A percentile compares a stretch with the other conserved stretches of the same genome.
These are phyloP conservation scores for Pyrenochaeta sp. DNA, from an alignment of 2,329 filamentous ascomycete genomes.

Conservation along the genomic window DNA sequence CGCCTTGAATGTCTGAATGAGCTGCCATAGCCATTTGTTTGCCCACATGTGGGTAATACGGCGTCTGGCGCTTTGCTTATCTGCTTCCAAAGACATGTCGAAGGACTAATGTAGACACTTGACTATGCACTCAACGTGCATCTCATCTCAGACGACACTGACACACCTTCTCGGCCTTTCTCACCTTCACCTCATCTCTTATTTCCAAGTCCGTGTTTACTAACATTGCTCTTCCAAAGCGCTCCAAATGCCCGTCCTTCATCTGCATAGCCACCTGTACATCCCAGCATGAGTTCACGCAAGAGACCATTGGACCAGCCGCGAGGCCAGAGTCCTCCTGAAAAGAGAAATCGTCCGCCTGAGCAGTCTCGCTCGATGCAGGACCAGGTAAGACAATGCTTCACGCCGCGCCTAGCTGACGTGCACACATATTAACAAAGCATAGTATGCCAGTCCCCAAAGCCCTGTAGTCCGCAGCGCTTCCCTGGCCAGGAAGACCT, in stretches of 20 bases:
- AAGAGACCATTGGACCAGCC: constrained; percentile 24
- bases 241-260: background rate
- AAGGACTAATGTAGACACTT: too few relatives aligned
- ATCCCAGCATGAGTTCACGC: constrained; percentile 15
- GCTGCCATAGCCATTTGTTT: too few relatives aligned
- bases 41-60: too few relatives aligned
- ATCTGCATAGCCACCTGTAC: background rate
- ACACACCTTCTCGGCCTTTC: too few relatives aligned
- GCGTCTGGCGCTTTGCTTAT: too few relatives aligned
- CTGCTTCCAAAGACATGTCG: too few relatives aligned
- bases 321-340: constrained; percentile 28
- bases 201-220: too few relatives aligned
- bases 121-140: too few relatives aligned
- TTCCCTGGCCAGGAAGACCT: constrained; percentile 19
- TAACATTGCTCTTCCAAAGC: background rate
- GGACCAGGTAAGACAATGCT: constrained; percentile 15
- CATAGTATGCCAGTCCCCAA: constrained; percentile 16
- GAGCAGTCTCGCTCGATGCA: constrained; percentile 2
- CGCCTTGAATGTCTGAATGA: too few relatives aligned
- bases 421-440: background rate
- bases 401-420: too few relatives aligned
- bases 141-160: too few relatives aligned
- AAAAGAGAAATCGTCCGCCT: constrained; percentile 19
- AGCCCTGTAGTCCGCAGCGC: constrained; percentile 4
- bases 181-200: background rate